A percentile compares a stretch with the other conserved stretches of the same genome.
These are phyloP conservation scores for Boletus eberwhitei DNA, from an alignment of 768 basidiomycete genomes.

Conservation along the genomic window DNA sequence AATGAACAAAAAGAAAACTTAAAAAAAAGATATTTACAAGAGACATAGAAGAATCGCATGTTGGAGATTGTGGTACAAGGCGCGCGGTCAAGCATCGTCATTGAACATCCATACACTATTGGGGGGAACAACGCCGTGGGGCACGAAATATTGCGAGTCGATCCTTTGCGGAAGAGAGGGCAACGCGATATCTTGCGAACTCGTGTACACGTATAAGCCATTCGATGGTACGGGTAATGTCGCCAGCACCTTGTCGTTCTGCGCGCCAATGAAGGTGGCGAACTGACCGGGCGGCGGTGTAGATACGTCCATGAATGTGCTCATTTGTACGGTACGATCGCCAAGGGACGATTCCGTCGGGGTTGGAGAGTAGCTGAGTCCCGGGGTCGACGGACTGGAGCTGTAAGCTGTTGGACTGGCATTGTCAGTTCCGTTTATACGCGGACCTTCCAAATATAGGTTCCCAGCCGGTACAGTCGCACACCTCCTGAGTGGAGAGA, in stretches of 20 bases:
- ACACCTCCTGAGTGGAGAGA: constrained; percentile 36
- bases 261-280: constrained; percentile 33
- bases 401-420: constrained; percentile 27
- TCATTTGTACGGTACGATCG: constrained; percentile 57
- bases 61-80: neutral
- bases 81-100: constrained; percentile 9
- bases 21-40: constrained; percentile 22
- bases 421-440: neutral
- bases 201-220: constrained; percentile 18
- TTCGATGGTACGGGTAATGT: constrained; percentile 16
- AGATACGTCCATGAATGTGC: constrained; percentile 45
- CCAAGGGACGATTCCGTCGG: constrained; percentile 56
- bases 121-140: constrained; percentile 13
- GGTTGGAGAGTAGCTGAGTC: constrained; percentile 56
- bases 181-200: constrained; percentile 12
- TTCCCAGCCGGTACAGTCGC: constrained; percentile 41
- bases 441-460: constrained; percentile 21
- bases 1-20: constrained; percentile 1
- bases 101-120: constrained; percentile 15
- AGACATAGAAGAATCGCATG: constrained; percentile 12
- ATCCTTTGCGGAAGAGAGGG: constrained; percentile 7
- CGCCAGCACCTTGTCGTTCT: constrained; percentile 34
- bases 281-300: constrained; percentile 36
- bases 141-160: constrained; percentile 12
- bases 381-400: constrained; percentile 51